These are phyloP conservation scores for Leishmania guyanensis DNA, from an alignment of 208 protist genomes.

Conservation along the genomic window DNA sequence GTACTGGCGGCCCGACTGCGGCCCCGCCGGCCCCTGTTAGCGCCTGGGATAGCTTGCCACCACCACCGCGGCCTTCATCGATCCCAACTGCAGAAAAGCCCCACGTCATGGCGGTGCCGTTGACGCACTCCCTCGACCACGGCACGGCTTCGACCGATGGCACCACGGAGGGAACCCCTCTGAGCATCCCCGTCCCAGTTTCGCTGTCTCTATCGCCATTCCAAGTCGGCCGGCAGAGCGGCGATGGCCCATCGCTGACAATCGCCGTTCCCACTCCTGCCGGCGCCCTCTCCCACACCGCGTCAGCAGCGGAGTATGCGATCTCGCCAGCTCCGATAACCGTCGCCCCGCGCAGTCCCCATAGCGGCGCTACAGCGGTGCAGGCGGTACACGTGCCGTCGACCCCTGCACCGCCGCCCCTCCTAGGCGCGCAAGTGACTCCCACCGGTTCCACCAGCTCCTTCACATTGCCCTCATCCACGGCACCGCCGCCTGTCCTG, in stretches of 20 bases:
- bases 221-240: constrained; percentile 24
- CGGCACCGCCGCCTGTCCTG: neutral
- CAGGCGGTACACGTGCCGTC: constrained; percentile 9
- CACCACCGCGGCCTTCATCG: constrained; percentile 9
- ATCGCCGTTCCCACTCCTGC: constrained; percentile 35
- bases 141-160: neutral
- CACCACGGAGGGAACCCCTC: constrained; percentile 27
- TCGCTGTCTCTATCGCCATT: constrained; percentile 19
- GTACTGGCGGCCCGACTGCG: neutral
- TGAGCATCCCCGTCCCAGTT: constrained; percentile 46
- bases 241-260: constrained; percentile 15
- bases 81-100: neutral
- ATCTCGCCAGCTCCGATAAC: neutral
- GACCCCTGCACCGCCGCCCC: neutral
- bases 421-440: neutral
- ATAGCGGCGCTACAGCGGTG: neutral
- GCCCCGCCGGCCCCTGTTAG: neutral
- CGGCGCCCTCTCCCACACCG: constrained; percentile 28
- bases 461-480: neutral
- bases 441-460: neutral
- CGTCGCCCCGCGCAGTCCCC: constrained; percentile 5
- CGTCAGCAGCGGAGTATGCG: constrained; percentile 7
- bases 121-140: constrained; percentile 20
- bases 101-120: constrained; percentile 5
- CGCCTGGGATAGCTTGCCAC: neutral